Evolutionary conservation across 805 yeast genomes (phyloP).

Genomic region (Nakazawaea populi): DNA sequence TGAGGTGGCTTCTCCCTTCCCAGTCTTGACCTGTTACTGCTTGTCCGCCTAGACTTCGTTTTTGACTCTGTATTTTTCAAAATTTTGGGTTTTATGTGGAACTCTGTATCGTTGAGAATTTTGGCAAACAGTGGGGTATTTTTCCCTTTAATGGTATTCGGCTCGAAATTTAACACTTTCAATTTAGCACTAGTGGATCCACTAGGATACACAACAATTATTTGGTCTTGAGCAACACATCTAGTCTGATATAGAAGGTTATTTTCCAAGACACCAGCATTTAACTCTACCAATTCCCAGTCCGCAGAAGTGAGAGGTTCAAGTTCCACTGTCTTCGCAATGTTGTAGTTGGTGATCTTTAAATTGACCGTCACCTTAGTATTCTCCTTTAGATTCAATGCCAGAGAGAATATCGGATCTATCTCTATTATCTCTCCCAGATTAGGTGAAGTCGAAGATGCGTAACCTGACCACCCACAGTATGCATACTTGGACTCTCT

Average conservation of each 20-base stretch:
- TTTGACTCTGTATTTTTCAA: conserved; percentile 14
- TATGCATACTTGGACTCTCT: conserved; percentile 18
- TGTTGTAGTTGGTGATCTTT: conserved; percentile 40
- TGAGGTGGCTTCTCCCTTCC: conserved; percentile 16
- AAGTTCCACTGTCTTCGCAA: conserved; percentile 57
- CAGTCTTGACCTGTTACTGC: conserved; percentile 13
- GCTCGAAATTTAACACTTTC: conserved; percentile 25
- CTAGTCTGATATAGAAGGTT: conserved; percentile 75
- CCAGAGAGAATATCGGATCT: conserved; percentile 60
- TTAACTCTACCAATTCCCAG: conserved; percentile 86
- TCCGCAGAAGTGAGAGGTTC: conserved; percentile 77
- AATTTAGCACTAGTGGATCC: conserved; percentile 56
- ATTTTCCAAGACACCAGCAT: conserved; percentile 72
- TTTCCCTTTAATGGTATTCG: conserved; percentile 30
- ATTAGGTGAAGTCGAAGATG: background rate
- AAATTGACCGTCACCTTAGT: conserved; percentile 36
- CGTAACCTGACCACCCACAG: conserved; percentile 38
- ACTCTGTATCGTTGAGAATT: conserved; percentile 32
- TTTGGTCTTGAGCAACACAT: conserved; percentile 55
- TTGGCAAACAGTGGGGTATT: conserved; percentile 24
- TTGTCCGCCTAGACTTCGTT: conserved; percentile 14
- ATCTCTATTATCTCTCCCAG: conserved; percentile 38
- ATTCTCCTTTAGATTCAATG: conserved; percentile 39
- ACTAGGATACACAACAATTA: conserved; percentile 65
- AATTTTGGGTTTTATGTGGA: conserved; percentile 63